A percentile compares a stretch with the other conserved stretches of the same genome.
Conservation (phyloP, 192 early-diverging fungal species). For the Cladochytrium replicatum region DNA sequence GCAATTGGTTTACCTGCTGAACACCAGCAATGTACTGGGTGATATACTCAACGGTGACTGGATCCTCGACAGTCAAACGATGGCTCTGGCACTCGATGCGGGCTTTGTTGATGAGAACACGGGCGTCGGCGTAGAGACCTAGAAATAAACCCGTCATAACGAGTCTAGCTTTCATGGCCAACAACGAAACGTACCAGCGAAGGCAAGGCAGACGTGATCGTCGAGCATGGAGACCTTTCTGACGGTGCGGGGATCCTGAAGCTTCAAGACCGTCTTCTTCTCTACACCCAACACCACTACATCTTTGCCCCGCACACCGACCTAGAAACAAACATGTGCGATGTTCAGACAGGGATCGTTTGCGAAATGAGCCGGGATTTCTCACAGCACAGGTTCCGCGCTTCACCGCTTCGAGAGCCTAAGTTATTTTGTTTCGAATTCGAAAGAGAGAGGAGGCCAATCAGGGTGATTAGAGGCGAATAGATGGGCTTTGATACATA, state of each 20-base stretch:
- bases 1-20: conserved; percentile 66
- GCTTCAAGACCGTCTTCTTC: conserved; percentile 87
- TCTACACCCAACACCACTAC: conserved; percentile 93
- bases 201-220: conserved; percentile 92
- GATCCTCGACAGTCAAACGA: conserved; percentile 92
- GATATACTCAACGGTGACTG: conserved; percentile 95
- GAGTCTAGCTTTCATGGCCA: no score
- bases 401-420: conserved; percentile 91
- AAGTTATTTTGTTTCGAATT: no score
- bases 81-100: conserved; percentile 97
- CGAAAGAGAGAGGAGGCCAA: no score
- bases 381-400: conserved; percentile 95
- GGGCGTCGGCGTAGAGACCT: conserved; percentile 91
- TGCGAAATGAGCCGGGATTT: no score
- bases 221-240: conserved; percentile 95
- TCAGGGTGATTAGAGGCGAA: not conserved
- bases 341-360: conserved; percentile 12
- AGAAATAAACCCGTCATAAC: not conserved
- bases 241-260: conserved; percentile 95
- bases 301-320: conserved; percentile 90
- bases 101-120: conserved; percentile 92
- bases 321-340: conserved; percentile 43
- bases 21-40: conserved; percentile 91
- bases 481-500: conserved; percentile 15
- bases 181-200: no score